Conservation (phyloP, 2,329 filamentous ascomycete species). For the Trichoderma sp. region DNA sequence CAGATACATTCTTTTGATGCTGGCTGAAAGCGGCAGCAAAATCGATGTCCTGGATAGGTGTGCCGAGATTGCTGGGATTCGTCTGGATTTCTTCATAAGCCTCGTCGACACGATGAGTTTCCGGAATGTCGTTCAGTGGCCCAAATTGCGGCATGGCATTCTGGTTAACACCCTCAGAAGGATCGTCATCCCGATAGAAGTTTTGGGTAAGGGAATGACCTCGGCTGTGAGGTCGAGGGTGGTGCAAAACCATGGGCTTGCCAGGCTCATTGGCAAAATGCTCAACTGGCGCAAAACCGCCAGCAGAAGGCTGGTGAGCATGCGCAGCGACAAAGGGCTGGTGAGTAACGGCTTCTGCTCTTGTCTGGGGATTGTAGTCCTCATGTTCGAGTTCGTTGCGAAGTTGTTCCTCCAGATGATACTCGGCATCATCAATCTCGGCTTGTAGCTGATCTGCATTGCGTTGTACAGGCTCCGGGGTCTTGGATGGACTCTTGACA, state of each 20-base stretch:
- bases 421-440: conserved; percentile 84
- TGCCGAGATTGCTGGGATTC: conserved; percentile 73
- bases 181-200: conserved; percentile 63
- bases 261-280: conserved; percentile 59
- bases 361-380: conserved; percentile 70
- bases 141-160: conserved; percentile 47
- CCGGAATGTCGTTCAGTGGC: conserved; percentile 47
- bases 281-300: conserved; percentile 53
- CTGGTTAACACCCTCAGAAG: conserved; percentile 46
- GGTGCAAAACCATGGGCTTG: conserved; percentile 65
- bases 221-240: conserved; percentile 73
- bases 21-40: conserved; percentile 49
- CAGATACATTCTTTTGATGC: conserved; percentile 61
- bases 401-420: conserved; percentile 79
- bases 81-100: conserved; percentile 72
- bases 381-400: conserved; percentile 78
- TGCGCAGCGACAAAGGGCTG: conserved; percentile 42
- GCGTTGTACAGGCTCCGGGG: conserved; percentile 53
- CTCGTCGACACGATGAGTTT: conserved; percentile 53
- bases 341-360: conserved; percentile 37
- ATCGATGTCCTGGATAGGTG: conserved; percentile 58
- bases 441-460: conserved; percentile 75
- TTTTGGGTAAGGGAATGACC: conserved; percentile 72
- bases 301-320: conserved; percentile 51
- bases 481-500: conserved; percentile 57